phyloP scores from a whole-genome alignment of 306 rosid species.

The Delonix regia region DNA sequence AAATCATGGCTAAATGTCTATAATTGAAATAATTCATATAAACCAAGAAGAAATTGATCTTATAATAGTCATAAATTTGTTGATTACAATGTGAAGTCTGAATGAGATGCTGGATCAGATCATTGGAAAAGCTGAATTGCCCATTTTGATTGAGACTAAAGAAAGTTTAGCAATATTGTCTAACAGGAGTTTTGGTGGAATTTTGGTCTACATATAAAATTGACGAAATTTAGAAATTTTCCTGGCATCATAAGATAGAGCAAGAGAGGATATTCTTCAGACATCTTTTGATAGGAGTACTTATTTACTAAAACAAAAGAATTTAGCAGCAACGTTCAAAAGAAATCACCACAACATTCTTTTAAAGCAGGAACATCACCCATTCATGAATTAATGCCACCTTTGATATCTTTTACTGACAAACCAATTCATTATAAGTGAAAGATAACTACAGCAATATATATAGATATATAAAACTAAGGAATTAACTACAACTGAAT shows the following conservation, averaged over 20 bases:
- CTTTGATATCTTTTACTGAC: constrained; percentile 1
- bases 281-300: not conserved
- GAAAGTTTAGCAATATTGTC: not conserved
- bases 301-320: not conserved
- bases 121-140: not conserved
- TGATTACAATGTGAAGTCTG: not conserved
- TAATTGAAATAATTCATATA: no score
- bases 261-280: not conserved
- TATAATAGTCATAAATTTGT: not conserved
- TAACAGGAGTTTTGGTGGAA: not conserved
- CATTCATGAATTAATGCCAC: not conserved
- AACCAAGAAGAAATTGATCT: no score
- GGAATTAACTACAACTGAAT: constrained; percentile 1
- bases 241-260: not conserved
- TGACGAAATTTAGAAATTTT: not conserved
- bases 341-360: not conserved
- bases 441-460: not conserved
- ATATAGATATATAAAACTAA: constrained; percentile 1
- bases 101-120: not conserved
- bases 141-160: not conserved
- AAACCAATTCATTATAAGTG: not conserved
- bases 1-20: not conserved
- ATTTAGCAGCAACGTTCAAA: not conserved
- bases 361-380: not conserved
- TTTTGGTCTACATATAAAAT: not conserved